Conservation (phyloP, 805 yeast genomes). For the Pichia kluyveri region DNA sequence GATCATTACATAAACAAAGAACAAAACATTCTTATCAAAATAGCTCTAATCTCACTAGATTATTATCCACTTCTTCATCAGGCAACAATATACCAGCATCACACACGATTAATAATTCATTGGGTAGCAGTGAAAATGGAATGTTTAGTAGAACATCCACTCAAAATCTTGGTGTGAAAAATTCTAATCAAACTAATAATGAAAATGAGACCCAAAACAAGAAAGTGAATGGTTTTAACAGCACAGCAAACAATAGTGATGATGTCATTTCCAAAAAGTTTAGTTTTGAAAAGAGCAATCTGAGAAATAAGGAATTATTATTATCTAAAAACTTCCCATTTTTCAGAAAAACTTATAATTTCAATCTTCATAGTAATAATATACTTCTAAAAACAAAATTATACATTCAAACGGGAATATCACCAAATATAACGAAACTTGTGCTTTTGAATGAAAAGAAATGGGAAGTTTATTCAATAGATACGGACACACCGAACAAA, state of each 20-base stretch:
- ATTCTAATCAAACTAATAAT: not conserved
- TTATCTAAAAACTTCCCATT: slow-evolving; percentile 79
- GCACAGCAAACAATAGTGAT: not conserved
- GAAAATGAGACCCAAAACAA: not conserved
- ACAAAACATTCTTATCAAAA: slow-evolving; percentile 14
- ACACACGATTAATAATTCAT: not conserved
- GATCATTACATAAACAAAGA: slow-evolving; percentile 13
- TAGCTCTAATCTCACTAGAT: slow-evolving; percentile 15
- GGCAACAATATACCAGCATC: not conserved
- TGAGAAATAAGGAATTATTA: slow-evolving; percentile 43
- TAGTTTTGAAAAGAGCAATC: not conserved
- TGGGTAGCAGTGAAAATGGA: not conserved
- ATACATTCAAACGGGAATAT: slow-evolving; percentile 47
- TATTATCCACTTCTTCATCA: slow-evolving; percentile 9
- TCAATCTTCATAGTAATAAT: slow-evolving; percentile 40
- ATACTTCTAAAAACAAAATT: slow-evolving; percentile 39
- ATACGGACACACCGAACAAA: slow-evolving; percentile 30
- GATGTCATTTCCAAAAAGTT: not conserved
- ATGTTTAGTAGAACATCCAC: not conserved
- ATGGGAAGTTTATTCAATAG: slow-evolving; percentile 66
- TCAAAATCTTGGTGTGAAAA: not conserved
- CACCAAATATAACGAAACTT: slow-evolving; percentile 57
- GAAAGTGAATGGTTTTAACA: too few species aligned
- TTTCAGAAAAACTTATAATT: slow-evolving; percentile 53
- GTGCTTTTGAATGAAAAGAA: slow-evolving; percentile 57